Conservation (phyloP, 805 yeast species). For the Sugiyamaella marilandica region DNA sequence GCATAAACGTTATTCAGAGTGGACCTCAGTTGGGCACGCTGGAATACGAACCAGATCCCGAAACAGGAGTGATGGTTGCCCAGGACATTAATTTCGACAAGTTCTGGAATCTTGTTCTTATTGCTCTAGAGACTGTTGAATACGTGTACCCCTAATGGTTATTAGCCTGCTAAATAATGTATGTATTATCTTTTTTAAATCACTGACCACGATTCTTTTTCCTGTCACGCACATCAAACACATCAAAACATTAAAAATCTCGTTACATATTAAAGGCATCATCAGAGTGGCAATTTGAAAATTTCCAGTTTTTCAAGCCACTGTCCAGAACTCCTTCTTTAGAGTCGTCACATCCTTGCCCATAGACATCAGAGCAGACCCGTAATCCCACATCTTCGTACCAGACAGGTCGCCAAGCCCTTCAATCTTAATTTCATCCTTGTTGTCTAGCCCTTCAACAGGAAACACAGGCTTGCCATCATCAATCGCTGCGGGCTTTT, state of each 20-base stretch:
- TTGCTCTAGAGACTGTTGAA: constrained; percentile 38
- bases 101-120: constrained; percentile 45
- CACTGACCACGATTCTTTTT: neutral
- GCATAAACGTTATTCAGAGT: constrained; percentile 17
- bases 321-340: constrained; percentile 27
- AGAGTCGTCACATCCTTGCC: constrained; percentile 22
- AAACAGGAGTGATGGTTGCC: constrained; percentile 39
- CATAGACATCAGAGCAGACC: constrained; percentile 19
- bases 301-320: constrained; percentile 7
- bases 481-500: neutral
- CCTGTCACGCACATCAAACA: no score
- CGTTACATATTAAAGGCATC: neutral
- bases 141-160: constrained; percentile 16
- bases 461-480: constrained; percentile 13
- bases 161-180: no score
- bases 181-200: constrained; percentile 1
- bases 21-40: constrained; percentile 32
- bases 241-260: neutral
- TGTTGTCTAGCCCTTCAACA: constrained; percentile 8
- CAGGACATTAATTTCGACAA: constrained; percentile 36
- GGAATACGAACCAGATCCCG: constrained; percentile 11
- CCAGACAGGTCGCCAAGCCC: constrained; percentile 15
- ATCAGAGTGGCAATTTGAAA: neutral
- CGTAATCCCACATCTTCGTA: constrained; percentile 24
- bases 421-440: constrained; percentile 9